phyloP scores from a whole-genome alignment of 768 basidiomycete species.

The Leccinum longicurvipes region DNA sequence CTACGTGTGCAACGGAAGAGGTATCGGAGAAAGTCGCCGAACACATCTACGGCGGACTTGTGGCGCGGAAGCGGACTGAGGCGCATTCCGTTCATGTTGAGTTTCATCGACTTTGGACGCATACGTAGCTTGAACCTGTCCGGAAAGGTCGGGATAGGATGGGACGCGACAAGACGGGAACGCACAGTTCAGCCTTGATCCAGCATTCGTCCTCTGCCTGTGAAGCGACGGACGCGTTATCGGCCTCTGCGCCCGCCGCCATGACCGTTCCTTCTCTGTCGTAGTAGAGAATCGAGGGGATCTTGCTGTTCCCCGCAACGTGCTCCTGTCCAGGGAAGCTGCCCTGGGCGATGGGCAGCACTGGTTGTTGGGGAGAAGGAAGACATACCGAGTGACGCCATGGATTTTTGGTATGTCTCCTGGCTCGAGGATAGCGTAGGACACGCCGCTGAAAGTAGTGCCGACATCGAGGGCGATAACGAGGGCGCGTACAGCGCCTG shows the following conservation, averaged over 20 bases:
- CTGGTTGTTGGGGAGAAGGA: background rate
- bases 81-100: constrained; percentile 83
- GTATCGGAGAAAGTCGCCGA: constrained; percentile 76
- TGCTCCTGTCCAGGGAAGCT: constrained; percentile 86
- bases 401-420: constrained; percentile 79
- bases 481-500: constrained; percentile 58
- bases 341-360: constrained; percentile 16
- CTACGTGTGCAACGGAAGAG: constrained; percentile 69
- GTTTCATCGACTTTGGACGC: constrained; percentile 72
- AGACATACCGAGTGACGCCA: constrained; percentile 68
- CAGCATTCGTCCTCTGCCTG: constrained; percentile 74
- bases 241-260: constrained; percentile 77
- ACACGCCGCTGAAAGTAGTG: constrained; percentile 80
- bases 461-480: constrained; percentile 81
- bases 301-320: constrained; percentile 82
- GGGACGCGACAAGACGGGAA: constrained; percentile 11
- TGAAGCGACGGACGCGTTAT: constrained; percentile 41
- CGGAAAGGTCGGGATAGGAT: background rate
- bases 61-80: constrained; percentile 62
- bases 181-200: constrained; percentile 74
- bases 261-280: constrained; percentile 62
- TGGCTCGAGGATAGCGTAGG: constrained; percentile 80
- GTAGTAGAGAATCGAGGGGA: constrained; percentile 75
- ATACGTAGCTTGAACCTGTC: constrained; percentile 76
- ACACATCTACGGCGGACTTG: constrained; percentile 69